These are phyloP conservation scores for Apiotrichum montevideense DNA, from an alignment of 1,284 basidiomycete genomes.

Conservation along the genomic window DNA sequence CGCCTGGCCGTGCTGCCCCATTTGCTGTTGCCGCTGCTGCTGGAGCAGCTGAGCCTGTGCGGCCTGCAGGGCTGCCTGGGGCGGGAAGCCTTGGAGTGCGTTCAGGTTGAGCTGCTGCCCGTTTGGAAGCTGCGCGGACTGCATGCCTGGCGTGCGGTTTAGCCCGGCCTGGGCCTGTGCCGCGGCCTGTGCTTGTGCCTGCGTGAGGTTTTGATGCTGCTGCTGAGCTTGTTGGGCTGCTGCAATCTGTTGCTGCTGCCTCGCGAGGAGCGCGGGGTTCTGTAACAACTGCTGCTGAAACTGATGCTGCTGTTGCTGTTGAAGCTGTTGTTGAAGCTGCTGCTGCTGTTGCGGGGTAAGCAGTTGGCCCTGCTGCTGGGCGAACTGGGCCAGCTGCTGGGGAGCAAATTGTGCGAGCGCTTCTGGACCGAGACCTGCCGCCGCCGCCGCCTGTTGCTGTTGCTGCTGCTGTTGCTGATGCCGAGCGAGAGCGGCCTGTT, in stretches of 20 bases:
- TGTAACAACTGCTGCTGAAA: constrained; percentile 12
- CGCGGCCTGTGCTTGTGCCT: constrained; percentile 1
- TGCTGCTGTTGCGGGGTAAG: constrained; percentile 15
- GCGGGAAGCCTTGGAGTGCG: constrained; percentile 4
- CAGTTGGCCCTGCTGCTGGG: constrained; percentile 13
- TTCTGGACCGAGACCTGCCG: constrained; percentile 9
- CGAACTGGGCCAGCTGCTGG: constrained; percentile 18
- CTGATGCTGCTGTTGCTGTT: constrained; percentile 13
- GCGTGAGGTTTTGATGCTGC: neutral
- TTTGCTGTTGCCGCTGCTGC: constrained; percentile 7
- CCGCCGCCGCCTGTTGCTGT: constrained; percentile 11
- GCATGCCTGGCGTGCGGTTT: constrained; percentile 2
- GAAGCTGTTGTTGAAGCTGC: constrained; percentile 15
- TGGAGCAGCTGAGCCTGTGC: constrained; percentile 10
- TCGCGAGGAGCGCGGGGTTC: constrained; percentile 1
- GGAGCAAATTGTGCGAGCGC: constrained; percentile 10
- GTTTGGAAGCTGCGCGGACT: constrained; percentile 10
- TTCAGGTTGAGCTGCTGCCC: neutral
- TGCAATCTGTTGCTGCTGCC: constrained; percentile 14
- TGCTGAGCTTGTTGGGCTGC: neutral
- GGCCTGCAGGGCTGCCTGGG: constrained; percentile 9
- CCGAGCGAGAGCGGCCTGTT: constrained; percentile 8
- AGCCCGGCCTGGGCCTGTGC: constrained; percentile 2
- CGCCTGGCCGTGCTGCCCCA: constrained; percentile 1
- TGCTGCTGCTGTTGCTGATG: constrained; percentile 16